These are phyloP conservation scores for Acer saccharum DNA, from an alignment of 345 rosid genomes.

Conservation along the genomic window DNA sequence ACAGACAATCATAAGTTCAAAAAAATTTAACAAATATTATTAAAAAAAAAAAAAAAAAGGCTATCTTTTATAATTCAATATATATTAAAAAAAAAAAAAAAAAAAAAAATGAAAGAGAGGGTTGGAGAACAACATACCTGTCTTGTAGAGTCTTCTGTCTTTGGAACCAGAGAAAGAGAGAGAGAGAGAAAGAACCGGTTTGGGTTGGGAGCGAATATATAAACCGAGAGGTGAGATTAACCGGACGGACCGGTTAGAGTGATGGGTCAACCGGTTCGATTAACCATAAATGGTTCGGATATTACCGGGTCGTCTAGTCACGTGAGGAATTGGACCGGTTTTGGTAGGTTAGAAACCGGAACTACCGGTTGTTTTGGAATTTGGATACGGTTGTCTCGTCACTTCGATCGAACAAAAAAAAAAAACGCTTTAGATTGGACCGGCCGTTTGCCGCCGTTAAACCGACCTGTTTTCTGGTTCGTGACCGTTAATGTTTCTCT, in stretches of 20 bases:
- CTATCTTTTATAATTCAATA: background rate
- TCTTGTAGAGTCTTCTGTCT: background rate
- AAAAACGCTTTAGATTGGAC: background rate
- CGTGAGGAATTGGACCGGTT: constrained; percentile 31
- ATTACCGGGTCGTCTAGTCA: constrained; percentile 34
- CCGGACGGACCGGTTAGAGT: constrained; percentile 52
- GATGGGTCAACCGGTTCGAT: constrained; percentile 22
- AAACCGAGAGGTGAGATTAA: constrained; percentile 25
- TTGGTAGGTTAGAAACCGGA: constrained; percentile 25
- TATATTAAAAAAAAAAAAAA: background rate
- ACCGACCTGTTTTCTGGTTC: constrained; percentile 18
- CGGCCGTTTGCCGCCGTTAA: constrained; percentile 10
- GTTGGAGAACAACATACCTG: constrained; percentile 25
- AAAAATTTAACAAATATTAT: background rate
- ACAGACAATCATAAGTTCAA: background rate
- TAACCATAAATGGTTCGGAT: constrained; percentile 15
- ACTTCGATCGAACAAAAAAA: background rate
- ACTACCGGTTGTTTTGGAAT: constrained; percentile 23
- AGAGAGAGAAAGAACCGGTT: constrained; percentile 26
- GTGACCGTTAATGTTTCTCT: constrained; percentile 1
- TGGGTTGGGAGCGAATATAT: constrained; percentile 7
- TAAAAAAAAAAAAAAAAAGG: background rate
- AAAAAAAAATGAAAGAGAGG: background rate
- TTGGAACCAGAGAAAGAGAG: constrained; percentile 10
- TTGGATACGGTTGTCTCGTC: background rate